Percentiles rank a stretch among this genome's conserved stretches.
Evolutionary conservation across 495 filamentous ascomycete genomes (phyloP).

Genomic region (Clohesyomyces aquaticus): DNA sequence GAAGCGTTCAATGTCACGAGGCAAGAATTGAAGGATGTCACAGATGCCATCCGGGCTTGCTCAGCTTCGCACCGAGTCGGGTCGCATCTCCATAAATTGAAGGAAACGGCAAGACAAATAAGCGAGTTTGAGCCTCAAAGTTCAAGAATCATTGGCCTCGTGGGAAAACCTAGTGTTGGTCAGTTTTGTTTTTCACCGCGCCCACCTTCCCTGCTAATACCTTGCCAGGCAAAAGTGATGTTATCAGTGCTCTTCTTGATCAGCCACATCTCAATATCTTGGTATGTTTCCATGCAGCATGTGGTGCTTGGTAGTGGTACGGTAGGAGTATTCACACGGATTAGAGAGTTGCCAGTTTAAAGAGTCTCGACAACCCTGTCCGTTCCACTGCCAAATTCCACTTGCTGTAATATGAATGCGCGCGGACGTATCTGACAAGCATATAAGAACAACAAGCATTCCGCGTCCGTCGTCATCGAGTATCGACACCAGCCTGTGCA

Average conservation of each 20-base stretch:
- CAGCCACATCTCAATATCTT: constrained; percentile 18
- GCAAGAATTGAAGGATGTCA: constrained; percentile 32
- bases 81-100: constrained; percentile 24
- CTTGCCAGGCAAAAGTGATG: constrained; percentile 27
- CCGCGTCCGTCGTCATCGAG: constrained; percentile 20
- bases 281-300: constrained; percentile 12
- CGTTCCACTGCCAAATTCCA: too few species aligned
- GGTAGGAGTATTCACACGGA: too few species aligned
- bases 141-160: constrained; percentile 25
- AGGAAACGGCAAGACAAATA: constrained; percentile 22
- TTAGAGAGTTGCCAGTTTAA: too few species aligned
- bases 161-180: constrained; percentile 29
- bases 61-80: constrained; percentile 21
- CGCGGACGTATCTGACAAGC: too few species aligned
- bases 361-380: too few species aligned
- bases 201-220: not conserved
- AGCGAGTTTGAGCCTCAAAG: constrained; percentile 31
- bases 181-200: not conserved
- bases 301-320: too few species aligned
- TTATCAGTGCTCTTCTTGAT: constrained; percentile 36
- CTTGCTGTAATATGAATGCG: too few species aligned
- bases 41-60: constrained; percentile 31
- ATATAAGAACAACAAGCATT: not conserved
- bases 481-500: constrained; percentile 27
- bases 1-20: constrained; percentile 15